Conservation (phyloP, 768 basidiomycete species). For the Suillus cothurnatus region DNA sequence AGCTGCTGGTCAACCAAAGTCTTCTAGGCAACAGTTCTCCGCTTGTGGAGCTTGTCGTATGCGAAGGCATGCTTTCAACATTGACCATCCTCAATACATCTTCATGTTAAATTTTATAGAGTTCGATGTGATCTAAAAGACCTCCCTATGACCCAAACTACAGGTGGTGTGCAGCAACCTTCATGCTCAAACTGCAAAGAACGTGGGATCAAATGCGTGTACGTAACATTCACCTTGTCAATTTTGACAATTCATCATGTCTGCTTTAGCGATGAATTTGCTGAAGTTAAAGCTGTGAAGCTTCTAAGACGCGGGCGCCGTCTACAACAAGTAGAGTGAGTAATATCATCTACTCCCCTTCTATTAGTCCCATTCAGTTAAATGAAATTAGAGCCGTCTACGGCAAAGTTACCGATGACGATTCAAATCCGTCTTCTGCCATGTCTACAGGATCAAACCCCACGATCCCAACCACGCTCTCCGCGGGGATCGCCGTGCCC, state of each 20-base stretch:
- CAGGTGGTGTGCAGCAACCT: conserved; percentile 41
- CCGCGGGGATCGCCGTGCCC: conserved; percentile 7
- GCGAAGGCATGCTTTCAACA: conserved; percentile 56
- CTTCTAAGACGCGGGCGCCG: conserved; percentile 76
- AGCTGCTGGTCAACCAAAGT: conserved; percentile 65
- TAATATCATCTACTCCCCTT: conserved; percentile 18
- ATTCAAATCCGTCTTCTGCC: conserved; percentile 26
- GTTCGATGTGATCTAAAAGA: conserved; percentile 96
- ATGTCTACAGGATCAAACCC: conserved; percentile 28
- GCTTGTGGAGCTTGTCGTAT: conserved; percentile 93
- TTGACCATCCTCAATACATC: background rate
- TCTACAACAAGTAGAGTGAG: conserved; percentile 84
- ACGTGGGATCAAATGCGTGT: conserved; percentile 93
- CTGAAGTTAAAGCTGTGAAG: conserved; percentile 89
- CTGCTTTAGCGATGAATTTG: conserved; percentile 78
- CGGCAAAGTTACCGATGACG: conserved; percentile 60
- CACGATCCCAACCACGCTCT: conserved; percentile 13
- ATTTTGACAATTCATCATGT: conserved; percentile 13
- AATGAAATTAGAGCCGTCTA: conserved; percentile 64
- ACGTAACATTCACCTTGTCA: conserved; percentile 37
- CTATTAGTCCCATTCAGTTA: conserved; percentile 11
- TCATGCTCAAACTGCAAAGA: conserved; percentile 90
- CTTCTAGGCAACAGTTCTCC: conserved; percentile 83
- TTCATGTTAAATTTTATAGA: conserved; percentile 39
- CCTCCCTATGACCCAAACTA: conserved; percentile 54